Percentiles rank a stretch among this genome's conserved stretches.
These are phyloP conservation scores for Pseudogymnoascus sp. DNA, from an alignment of 2,329 filamentous ascomycete species.

Conservation along the genomic window DNA sequence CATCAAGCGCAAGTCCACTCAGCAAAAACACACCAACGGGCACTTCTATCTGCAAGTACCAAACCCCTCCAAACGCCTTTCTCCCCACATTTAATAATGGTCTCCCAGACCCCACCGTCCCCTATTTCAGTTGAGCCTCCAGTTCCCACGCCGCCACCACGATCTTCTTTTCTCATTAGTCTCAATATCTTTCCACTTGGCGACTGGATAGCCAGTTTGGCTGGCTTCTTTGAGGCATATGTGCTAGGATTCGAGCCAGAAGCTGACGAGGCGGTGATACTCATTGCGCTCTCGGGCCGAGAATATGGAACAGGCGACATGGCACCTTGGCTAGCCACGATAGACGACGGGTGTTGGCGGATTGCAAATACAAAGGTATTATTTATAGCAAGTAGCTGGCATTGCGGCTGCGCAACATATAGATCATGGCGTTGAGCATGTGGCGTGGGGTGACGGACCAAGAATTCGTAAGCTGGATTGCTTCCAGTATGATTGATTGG, in stretches of 20 bases:
- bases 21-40: slow-evolving; percentile 86
- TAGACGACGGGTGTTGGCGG: slow-evolving; percentile 76
- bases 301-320: slow-evolving; percentile 51
- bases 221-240: slow-evolving; percentile 67
- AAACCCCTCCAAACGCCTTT: slow-evolving; percentile 73
- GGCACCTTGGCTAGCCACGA: slow-evolving; percentile 30
- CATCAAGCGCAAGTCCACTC: slow-evolving; percentile 54
- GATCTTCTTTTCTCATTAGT: slow-evolving; percentile 73
- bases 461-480: slow-evolving; percentile 90
- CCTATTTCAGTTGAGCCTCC: slow-evolving; percentile 49
- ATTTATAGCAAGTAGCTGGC: slow-evolving; percentile 77
- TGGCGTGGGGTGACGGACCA: slow-evolving; percentile 87
- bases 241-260: slow-evolving; percentile 51
- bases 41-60: slow-evolving; percentile 75
- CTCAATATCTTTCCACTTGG: slow-evolving; percentile 91
- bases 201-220: slow-evolving; percentile 90
- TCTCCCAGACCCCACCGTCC: slow-evolving; percentile 77
- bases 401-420: slow-evolving; percentile 95
- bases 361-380: slow-evolving; percentile 98
- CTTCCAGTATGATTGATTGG: slow-evolving; percentile 85
- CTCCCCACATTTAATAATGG: slow-evolving; percentile 84
- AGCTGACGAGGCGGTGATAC: slow-evolving; percentile 53
- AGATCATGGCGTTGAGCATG: slow-evolving; percentile 97
- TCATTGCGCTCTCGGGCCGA: slow-evolving; percentile 57
- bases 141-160: slow-evolving; percentile 30